These are phyloP conservation scores for Brachypodium distachyon DNA, from an alignment of 202 grass and related monocot species.

Conservation along the genomic window DNA sequence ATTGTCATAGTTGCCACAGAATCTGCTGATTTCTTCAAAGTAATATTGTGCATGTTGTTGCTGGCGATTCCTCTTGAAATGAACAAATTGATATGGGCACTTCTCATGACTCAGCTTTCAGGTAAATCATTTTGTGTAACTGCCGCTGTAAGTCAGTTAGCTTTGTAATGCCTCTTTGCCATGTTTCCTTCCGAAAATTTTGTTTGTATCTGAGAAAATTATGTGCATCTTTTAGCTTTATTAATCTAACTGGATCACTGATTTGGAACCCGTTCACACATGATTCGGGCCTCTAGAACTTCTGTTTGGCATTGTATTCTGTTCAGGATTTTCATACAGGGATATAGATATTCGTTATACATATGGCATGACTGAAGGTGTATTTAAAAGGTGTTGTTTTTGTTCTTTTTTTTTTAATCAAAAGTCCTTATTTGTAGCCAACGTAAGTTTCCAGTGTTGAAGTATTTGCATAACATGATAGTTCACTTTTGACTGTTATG, in stretches of 20 bases:
- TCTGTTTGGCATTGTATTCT: not conserved
- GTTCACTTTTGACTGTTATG: not conserved
- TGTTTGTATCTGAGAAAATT: not conserved
- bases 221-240: not conserved
- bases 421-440: too few relatives aligned
- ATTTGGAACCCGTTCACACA: too few relatives aligned
- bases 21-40: not conserved
- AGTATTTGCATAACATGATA: not conserved
- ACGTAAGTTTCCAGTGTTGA: too few relatives aligned
- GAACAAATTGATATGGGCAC: not conserved
- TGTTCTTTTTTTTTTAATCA: too few relatives aligned
- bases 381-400: not conserved
- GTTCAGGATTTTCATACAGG: not conserved
- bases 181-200: not conserved
- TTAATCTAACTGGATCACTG: not conserved
- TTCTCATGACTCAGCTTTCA: not conserved
- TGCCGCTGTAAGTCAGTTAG: not conserved
- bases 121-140: not conserved
- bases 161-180: not conserved
- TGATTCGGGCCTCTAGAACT: not conserved
- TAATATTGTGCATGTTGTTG: not conserved
- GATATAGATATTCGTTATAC: not conserved
- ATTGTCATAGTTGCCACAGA: not conserved
- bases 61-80: not conserved
- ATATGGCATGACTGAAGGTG: not conserved